Base-by-base conservation (phyloP, 2,329 filamentous ascomycete species). In the Neofusicoccum sp. region DNA sequence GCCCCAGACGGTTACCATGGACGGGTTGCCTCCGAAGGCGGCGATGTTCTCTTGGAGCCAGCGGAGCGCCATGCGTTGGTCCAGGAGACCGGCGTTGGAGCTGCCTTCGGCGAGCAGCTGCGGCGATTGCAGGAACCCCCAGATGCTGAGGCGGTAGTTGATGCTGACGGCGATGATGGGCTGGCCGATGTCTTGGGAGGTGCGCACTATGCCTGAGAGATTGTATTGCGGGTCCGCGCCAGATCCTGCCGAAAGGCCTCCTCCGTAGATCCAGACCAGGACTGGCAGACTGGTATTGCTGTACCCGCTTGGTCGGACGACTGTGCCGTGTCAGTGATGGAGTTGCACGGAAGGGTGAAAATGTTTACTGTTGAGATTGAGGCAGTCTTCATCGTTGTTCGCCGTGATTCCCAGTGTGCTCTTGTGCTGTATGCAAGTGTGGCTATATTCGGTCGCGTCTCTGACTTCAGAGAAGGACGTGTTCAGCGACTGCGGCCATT, bases 91-190 rank as follows among this genome's bases (percentile, higher is more conserved):
- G 12, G 72, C 71, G 56, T 79, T 79, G 14, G 77, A 56, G 82
- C 80, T 1, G 87, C 87, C 34, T 28, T 56, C 47, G 33, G 78
- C 79, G n/a, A 79, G 78, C 75, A 70, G 44, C 81, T 79, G 9
- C 89, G 78, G 36, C 81, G 77, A 45, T 85, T 80, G 52, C 85
- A 90, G 78, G 67, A 89, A 90, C 0, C 87, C 88, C 68, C 84
- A 84, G 0, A 83, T 83, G 66, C 86, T 86, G 54, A 82, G 77
- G 36, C 84, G 79, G 70, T 87, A 85, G 71, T 86, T 86, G 6
- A 83, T 72, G 64, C 81, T 82, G 3, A 84, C 77, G 8, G 82
- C 78, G 3, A 84, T 78, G 66, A 94, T 87, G 0, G 89, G 88
- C 76, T 90, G 43, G 22, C 56, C 56, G 0, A 29, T 7, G 0